A percentile compares a stretch with the other conserved stretches of the same genome.
Conservation (phyloP, 106 monocot species). For the Dioscorea dumetorum region DNA sequence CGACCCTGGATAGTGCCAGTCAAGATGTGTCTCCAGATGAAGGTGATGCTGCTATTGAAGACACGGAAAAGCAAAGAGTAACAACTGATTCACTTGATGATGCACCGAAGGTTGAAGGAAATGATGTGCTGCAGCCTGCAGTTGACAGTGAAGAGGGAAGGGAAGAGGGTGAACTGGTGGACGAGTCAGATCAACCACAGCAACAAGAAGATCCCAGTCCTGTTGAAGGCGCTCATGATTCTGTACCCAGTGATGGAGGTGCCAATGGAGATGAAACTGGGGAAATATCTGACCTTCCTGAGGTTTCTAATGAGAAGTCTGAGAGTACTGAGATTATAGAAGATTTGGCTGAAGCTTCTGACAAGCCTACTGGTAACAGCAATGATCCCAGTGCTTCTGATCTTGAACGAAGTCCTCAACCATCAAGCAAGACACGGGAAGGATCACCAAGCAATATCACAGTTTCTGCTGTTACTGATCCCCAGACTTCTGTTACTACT, state of each 20-base stretch:
- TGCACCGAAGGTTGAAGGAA: constrained; percentile 21
- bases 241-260: constrained; percentile 10
- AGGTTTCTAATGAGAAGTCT: constrained; percentile 17
- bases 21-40: constrained; percentile 31
- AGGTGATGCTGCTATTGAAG: constrained; percentile 25
- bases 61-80: constrained; percentile 19
- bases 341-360: constrained; percentile 26
- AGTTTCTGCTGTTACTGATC: constrained; percentile 14
- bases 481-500: constrained; percentile 6
- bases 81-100: constrained; percentile 17
- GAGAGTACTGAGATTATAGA: constrained; percentile 17
- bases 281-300: constrained; percentile 19
- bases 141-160: constrained; percentile 44
- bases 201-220: constrained; percentile 19
- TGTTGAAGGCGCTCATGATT: constrained; percentile 13
- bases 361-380: constrained; percentile 7
- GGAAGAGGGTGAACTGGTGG: constrained; percentile 61
- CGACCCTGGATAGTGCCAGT: constrained; percentile 1
- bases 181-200: constrained; percentile 42
- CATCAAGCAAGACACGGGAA: neutral
- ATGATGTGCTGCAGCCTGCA: constrained; percentile 18
- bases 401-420: constrained; percentile 21
- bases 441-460: constrained; percentile 15
- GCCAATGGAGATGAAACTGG: constrained; percentile 26
- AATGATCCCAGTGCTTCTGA: constrained; percentile 22